Conservation (phyloP, 345 rosid species). For the Gossypium anomalum region DNA sequence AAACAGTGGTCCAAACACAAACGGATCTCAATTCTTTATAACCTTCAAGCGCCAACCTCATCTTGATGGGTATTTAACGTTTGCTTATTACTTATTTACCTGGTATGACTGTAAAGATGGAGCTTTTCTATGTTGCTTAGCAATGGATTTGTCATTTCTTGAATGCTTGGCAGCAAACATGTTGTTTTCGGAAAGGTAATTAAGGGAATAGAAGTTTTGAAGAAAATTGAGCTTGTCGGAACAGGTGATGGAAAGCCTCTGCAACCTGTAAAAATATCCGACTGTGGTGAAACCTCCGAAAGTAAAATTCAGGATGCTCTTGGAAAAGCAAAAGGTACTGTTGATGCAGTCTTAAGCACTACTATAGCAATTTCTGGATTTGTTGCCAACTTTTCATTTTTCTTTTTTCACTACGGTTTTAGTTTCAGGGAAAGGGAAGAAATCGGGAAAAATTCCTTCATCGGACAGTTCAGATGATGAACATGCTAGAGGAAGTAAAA, state of each 20-base stretch:
- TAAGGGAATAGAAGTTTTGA: constrained; percentile 74
- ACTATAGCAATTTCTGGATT: neutral
- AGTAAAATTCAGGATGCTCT: constrained; percentile 42
- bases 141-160: constrained; percentile 13
- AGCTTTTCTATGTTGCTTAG: neutral
- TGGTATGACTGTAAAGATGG: neutral
- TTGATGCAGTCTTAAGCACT: neutral
- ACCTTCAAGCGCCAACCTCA: constrained; percentile 78
- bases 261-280: constrained; percentile 55
- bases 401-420: constrained; percentile 18
- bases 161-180: constrained; percentile 64
- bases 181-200: constrained; percentile 91
- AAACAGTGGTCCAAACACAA: constrained; percentile 84
- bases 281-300: constrained; percentile 64
- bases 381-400: neutral
- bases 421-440: constrained; percentile 59
- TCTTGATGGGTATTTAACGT: constrained; percentile 71
- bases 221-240: constrained; percentile 76
- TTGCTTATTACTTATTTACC: constrained; percentile 12
- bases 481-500: constrained; percentile 38
- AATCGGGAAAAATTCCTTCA: constrained; percentile 41
- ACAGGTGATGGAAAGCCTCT: constrained; percentile 59
- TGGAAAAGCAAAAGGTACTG: constrained; percentile 55
- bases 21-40: constrained; percentile 94
- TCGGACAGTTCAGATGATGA: constrained; percentile 49